phyloP scores from a whole-genome alignment of 805 yeast species.

The Candida loeiensis region DNA sequence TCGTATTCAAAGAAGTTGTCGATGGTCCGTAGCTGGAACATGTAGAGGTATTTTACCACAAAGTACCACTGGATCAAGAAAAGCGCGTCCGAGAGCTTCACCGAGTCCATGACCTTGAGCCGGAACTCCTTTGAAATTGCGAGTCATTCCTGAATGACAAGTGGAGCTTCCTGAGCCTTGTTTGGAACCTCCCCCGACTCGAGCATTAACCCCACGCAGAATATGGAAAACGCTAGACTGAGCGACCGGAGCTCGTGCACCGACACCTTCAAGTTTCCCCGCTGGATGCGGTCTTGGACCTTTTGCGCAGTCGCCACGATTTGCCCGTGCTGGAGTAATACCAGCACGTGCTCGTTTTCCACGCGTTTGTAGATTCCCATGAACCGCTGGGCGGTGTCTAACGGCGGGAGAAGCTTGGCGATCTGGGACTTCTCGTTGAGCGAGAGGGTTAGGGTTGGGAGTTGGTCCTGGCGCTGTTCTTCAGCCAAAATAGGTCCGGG shows the following conservation, averaged over 20 bases:
- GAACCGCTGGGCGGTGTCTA: not conserved
- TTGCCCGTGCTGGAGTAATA: slow-evolving; percentile 1
- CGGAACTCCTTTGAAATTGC: slow-evolving; percentile 17
- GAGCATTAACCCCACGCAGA: slow-evolving; percentile 19
- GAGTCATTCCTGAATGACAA: slow-evolving; percentile 16
- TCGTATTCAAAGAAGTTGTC: slow-evolving; percentile 29
- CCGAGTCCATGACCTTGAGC: slow-evolving; percentile 15
- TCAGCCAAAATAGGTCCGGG: not conserved
- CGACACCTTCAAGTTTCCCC: slow-evolving; percentile 6
- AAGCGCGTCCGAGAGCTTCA: slow-evolving; percentile 21
- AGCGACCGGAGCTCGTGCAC: slow-evolving; percentile 16
- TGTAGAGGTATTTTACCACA: slow-evolving; percentile 19
- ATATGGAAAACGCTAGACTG: slow-evolving; percentile 17
- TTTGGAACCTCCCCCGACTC: slow-evolving; percentile 1
- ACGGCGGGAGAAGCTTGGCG: not conserved
- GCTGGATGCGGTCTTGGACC: slow-evolving; percentile 8
- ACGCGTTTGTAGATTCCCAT: slow-evolving; percentile 3
- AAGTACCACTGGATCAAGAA: slow-evolving; percentile 27
- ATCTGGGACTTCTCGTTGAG: not conserved
- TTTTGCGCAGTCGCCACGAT: not conserved
- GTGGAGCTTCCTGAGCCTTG: not conserved
- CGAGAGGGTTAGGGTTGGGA: not conserved
- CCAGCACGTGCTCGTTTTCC: slow-evolving; percentile 7
- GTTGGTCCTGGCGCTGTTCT: not conserved
- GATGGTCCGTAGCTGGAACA: slow-evolving; percentile 15